phyloP scores from a whole-genome alignment of 768 basidiomycete genomes.

The Macrocybe gigantea region DNA sequence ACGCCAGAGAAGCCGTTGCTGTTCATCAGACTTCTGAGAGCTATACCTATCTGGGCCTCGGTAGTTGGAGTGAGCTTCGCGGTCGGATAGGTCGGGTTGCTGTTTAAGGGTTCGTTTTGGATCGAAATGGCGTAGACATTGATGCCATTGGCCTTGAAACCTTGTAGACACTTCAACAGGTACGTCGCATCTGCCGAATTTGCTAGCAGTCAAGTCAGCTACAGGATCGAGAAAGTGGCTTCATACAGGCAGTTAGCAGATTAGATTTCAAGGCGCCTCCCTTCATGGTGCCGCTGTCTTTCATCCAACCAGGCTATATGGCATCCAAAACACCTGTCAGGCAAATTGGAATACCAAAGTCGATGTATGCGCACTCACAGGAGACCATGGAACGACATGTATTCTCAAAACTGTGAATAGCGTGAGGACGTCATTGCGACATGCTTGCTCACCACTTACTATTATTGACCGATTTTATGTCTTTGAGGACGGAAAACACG shows the following conservation, averaged over 20 bases:
- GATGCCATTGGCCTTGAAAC: conserved; percentile 54
- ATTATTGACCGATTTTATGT: conserved; percentile 53
- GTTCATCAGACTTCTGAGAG: conserved; percentile 51
- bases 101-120: conserved; percentile 49
- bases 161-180: conserved; percentile 62
- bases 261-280: conserved; percentile 50
- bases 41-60: conserved; percentile 50
- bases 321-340: neutral
- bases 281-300: conserved; percentile 54
- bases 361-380: conserved; percentile 32
- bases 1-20: conserved; percentile 49
- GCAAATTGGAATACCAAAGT: neutral
- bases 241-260: conserved; percentile 38
- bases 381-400: conserved; percentile 67
- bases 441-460: conserved; percentile 20
- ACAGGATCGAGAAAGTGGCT: neutral
- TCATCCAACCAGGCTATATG: conserved; percentile 73
- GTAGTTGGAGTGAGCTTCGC: conserved; percentile 43
- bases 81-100: conserved; percentile 61
- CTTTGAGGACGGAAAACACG: conserved; percentile 52
- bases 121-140: conserved; percentile 56
- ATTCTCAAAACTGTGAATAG: conserved; percentile 29
- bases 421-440: neutral
- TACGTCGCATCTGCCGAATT: conserved; percentile 52
- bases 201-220: neutral